phyloP scores from a whole-genome alignment of 2,329 filamentous ascomycete species.

The Colletotrichum plurivorum region DNA sequence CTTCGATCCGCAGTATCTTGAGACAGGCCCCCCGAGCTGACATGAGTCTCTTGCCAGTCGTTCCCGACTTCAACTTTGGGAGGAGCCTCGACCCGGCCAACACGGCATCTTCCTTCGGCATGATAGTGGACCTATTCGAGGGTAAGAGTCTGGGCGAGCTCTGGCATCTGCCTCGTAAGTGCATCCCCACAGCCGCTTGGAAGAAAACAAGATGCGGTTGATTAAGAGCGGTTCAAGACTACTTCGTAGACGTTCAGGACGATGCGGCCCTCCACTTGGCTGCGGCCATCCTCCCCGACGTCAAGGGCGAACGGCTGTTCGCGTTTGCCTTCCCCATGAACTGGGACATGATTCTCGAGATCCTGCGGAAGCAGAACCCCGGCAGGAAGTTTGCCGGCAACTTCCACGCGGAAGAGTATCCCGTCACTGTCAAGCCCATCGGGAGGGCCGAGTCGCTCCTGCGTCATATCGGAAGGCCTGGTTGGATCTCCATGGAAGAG shows the following conservation, averaged over 20 bases:
- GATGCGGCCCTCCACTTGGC: slow-evolving; percentile 66
- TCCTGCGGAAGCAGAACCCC: slow-evolving; percentile 43
- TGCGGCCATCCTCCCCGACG: slow-evolving; percentile 60
- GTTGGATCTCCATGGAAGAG: slow-evolving; percentile 16
- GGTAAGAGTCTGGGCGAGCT: slow-evolving; percentile 35
- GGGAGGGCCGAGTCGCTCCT: slow-evolving; percentile 11
- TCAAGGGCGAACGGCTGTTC: slow-evolving; percentile 66
- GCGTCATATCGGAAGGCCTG: neutral
- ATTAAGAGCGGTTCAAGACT: slow-evolving; percentile 48
- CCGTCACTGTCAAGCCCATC: slow-evolving; percentile 23
- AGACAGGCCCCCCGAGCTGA: neutral
- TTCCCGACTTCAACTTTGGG: slow-evolving; percentile 50
- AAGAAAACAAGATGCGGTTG: neutral
- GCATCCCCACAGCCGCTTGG: neutral
- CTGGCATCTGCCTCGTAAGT: slow-evolving; percentile 21
- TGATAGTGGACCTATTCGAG: slow-evolving; percentile 43
- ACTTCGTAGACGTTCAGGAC: slow-evolving; percentile 64
- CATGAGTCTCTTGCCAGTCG: slow-evolving; percentile 34
- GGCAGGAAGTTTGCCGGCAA: slow-evolving; percentile 41
- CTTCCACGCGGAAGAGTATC: slow-evolving; percentile 18
- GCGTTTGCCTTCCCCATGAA: slow-evolving; percentile 63
- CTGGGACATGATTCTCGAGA: slow-evolving; percentile 58
- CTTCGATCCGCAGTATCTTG: neutral
- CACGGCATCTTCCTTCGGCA: slow-evolving; percentile 43
- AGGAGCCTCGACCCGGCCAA: slow-evolving; percentile 38